Conservation (phyloP, 345 rosid genomes). For the Ailanthus altissimus region DNA sequence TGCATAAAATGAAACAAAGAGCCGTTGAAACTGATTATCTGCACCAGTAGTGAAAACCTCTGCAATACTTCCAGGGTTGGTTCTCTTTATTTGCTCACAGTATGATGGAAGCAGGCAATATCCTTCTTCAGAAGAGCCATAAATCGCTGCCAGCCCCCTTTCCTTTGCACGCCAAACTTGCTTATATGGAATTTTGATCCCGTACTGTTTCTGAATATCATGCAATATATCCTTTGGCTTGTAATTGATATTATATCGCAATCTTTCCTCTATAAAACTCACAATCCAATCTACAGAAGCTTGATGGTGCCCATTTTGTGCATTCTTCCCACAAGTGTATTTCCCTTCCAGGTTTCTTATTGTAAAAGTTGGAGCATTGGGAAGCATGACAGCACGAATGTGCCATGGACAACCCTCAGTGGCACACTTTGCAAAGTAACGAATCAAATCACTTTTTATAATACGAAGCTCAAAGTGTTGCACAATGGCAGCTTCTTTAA, state of each 20-base stretch:
- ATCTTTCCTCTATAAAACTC: slow-evolving; percentile 48
- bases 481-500: slow-evolving; percentile 59
- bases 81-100: slow-evolving; percentile 52
- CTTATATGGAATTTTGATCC: slow-evolving; percentile 57
- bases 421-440: slow-evolving; percentile 61
- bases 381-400: slow-evolving; percentile 54
- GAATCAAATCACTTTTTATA: slow-evolving; percentile 52
- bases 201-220: slow-evolving; percentile 50
- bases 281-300: slow-evolving; percentile 70
- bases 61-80: slow-evolving; percentile 51
- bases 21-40: slow-evolving; percentile 51
- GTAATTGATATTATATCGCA: slow-evolving; percentile 47
- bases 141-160: slow-evolving; percentile 59
- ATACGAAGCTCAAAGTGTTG: slow-evolving; percentile 60
- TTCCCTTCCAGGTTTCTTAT: slow-evolving; percentile 55
- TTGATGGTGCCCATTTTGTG: slow-evolving; percentile 59
- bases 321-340: slow-evolving; percentile 53
- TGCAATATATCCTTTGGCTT: slow-evolving; percentile 64
- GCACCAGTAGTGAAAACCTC: slow-evolving; percentile 48
- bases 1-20: slow-evolving; percentile 47
- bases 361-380: slow-evolving; percentile 47
- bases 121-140: slow-evolving; percentile 68
- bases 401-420: slow-evolving; percentile 63
- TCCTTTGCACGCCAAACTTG: slow-evolving; percentile 73
- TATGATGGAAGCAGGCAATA: slow-evolving; percentile 48